Base-by-base conservation (phyloP, 1,284 basidiomycete genomes). In the Malassezia cuniculi region DNA sequence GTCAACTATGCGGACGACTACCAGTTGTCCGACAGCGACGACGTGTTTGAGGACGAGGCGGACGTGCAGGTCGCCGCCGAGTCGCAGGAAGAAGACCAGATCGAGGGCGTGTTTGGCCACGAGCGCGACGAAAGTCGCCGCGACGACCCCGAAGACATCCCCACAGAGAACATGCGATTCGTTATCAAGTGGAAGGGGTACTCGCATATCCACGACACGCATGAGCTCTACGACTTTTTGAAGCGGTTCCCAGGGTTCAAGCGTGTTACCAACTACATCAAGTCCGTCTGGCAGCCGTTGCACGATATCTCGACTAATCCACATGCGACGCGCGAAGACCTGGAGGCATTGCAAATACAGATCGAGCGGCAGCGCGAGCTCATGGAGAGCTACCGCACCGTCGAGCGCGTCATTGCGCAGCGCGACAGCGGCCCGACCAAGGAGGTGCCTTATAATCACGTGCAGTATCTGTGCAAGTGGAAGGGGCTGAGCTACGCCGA, bases 221-320 rank as follows among this genome's bases (percentile, higher is more conserved):
- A 95, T 66, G 90, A 97, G 70, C 80, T 80, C 9, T 94, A 93
- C 72, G 80, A 86, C 60, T 95, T 93, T 68, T 72, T 95, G 44
- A 71, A 71, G 51, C 80, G 84, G 24, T 93, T 82, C 75, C 80
- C 78, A 63, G 87, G 87, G 20, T 76, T 94, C 64, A 97, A 97
- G 71, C 83, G 87, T 41, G 85, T 99, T 43, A 90, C 95, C 70
- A 97, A 97, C 71, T 99, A 97, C 70, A 93, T 99, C 74, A 90
- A 90, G 66, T 76, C 79, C 14, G 69, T 76, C 25, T 74, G 71
- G 68, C 51, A 60, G 75, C 78, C 71, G 1, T 85, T 85, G 70
- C 79, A 85, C 50, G 74, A 77, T 5, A 77, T 79, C 29, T 72
- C 85, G 16, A 73, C 71, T 39, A 74, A 75, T 32, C 76, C 81